Conservation (phyloP, 768 basidiomycete species). For the Gymnopilus dilepis region DNA sequence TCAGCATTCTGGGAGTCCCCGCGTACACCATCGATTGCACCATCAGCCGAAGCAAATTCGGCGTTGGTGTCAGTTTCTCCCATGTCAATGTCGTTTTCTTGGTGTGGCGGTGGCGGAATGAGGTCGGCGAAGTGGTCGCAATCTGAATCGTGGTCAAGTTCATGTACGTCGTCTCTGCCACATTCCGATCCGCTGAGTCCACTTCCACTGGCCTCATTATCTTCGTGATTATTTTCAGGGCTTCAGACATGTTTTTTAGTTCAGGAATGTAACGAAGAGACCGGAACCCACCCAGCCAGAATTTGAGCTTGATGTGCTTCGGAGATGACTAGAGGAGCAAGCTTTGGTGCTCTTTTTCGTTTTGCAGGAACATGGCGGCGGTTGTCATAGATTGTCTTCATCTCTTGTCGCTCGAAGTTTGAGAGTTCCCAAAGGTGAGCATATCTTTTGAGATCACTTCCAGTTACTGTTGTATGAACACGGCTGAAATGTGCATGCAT, state of each 20-base stretch:
- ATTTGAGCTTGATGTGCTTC: not conserved
- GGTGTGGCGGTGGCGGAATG: too few relatives aligned
- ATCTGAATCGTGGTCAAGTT: too few relatives aligned
- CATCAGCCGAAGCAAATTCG: too few relatives aligned
- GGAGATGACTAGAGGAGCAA: not conserved
- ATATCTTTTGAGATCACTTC: not conserved
- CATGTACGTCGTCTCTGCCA: too few relatives aligned
- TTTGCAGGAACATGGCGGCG: not conserved
- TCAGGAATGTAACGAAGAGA: not conserved
- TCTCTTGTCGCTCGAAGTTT: not conserved
- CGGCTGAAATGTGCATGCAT: not conserved
- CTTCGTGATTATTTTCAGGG: not conserved
- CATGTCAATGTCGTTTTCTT: too few relatives aligned
- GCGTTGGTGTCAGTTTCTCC: too few relatives aligned
- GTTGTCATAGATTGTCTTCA: not conserved
- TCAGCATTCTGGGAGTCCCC: too few relatives aligned
- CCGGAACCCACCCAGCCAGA: not conserved
- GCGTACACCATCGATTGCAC: too few relatives aligned
- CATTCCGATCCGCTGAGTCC: too few relatives aligned
- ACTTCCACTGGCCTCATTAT: too few relatives aligned
- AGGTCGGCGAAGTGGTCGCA: too few relatives aligned
- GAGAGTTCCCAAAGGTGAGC: constrained; percentile 1
- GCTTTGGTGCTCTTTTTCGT: not conserved
- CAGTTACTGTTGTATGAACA: not conserved
- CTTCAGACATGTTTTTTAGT: not conserved